Evolutionary conservation across 768 basidiomycete genomes (phyloP).

Genomic region (Lentinus brumalis): DNA sequence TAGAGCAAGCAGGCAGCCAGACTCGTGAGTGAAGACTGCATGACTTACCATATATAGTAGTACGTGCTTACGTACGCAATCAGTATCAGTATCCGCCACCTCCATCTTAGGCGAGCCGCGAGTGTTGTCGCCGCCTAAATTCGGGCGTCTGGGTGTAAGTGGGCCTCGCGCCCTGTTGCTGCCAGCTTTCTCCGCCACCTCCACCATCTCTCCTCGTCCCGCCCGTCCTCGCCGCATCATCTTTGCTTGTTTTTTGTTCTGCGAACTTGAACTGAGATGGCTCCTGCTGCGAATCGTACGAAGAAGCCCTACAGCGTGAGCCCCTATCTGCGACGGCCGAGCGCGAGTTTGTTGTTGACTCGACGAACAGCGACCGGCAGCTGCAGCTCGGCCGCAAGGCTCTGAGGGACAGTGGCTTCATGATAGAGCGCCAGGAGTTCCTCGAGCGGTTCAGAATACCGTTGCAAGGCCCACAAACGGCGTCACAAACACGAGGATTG

Average conservation of each 20-base stretch:
- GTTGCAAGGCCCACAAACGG: conserved; percentile 25
- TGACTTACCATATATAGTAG: too few species aligned
- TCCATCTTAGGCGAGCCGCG: too few species aligned
- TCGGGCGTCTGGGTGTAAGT: not conserved
- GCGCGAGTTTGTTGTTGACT: not conserved
- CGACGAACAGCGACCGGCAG: conserved; percentile 54
- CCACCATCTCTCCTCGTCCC: not conserved
- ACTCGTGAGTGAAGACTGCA: too few species aligned
- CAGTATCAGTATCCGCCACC: too few species aligned
- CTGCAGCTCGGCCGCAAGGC: conserved; percentile 46
- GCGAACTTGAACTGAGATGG: conserved; percentile 1
- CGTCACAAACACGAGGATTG: conserved; percentile 55
- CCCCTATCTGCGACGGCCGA: not conserved
- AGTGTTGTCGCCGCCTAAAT: conserved; percentile 11
- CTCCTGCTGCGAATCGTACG: conserved; percentile 12
- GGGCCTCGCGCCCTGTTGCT: not conserved
- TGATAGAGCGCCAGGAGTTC: conserved; percentile 64
- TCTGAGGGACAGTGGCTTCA: conserved; percentile 74
- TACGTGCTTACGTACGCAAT: too few species aligned
- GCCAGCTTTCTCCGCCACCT: conserved; percentile 7
- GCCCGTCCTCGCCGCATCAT: not conserved
- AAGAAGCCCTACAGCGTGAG: conserved; percentile 32
- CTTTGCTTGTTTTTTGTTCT: not conserved
- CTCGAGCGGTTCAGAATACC: conserved; percentile 30
- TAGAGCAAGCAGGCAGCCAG: too few species aligned